These are phyloP conservation scores for Caloboletus firmus DNA, from an alignment of 1,284 basidiomycete species.

Conservation along the genomic window DNA sequence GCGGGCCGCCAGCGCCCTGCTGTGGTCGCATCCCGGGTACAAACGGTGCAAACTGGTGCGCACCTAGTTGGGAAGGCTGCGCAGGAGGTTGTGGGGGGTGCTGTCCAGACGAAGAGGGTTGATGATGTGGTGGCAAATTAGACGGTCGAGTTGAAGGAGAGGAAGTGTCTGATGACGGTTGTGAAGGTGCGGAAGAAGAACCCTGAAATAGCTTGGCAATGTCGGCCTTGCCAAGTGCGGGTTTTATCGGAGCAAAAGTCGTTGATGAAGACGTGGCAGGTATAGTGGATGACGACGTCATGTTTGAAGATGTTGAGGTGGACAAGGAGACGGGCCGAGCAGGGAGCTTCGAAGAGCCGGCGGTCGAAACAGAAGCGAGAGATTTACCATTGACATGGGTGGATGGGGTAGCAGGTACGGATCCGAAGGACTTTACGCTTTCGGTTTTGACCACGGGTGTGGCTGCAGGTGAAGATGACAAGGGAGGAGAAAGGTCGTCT, in stretches of 20 bases:
- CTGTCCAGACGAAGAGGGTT: constrained; percentile 33
- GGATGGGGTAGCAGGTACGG: constrained; percentile 48
- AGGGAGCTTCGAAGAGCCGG: constrained; percentile 32
- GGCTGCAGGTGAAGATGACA: constrained; percentile 68
- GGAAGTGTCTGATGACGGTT: constrained; percentile 35
- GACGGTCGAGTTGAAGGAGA: constrained; percentile 46
- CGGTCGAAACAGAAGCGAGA: constrained; percentile 24
- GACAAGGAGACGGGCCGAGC: constrained; percentile 38
- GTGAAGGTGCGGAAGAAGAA: constrained; percentile 31
- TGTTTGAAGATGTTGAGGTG: constrained; percentile 34
- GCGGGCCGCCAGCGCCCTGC: constrained; percentile 50
- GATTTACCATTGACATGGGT: constrained; percentile 59
- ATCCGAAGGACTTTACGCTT: constrained; percentile 77
- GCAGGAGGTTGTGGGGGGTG: constrained; percentile 42
- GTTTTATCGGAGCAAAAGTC: constrained; percentile 39
- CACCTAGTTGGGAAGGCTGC: constrained; percentile 46
- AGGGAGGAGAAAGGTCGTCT: constrained; percentile 65
- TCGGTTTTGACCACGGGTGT: constrained; percentile 66
- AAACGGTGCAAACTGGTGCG: constrained; percentile 47
- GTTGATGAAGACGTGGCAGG: constrained; percentile 28
- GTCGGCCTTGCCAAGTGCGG: constrained; percentile 48
- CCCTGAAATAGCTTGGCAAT: constrained; percentile 70
- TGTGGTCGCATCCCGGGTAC: constrained; percentile 44
- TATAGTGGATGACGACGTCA: constrained; percentile 36
- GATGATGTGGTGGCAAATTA: constrained; percentile 47